These are phyloP conservation scores for Penicillium sp. DNA, from an alignment of 2,329 filamentous ascomycete species.

Conservation along the genomic window DNA sequence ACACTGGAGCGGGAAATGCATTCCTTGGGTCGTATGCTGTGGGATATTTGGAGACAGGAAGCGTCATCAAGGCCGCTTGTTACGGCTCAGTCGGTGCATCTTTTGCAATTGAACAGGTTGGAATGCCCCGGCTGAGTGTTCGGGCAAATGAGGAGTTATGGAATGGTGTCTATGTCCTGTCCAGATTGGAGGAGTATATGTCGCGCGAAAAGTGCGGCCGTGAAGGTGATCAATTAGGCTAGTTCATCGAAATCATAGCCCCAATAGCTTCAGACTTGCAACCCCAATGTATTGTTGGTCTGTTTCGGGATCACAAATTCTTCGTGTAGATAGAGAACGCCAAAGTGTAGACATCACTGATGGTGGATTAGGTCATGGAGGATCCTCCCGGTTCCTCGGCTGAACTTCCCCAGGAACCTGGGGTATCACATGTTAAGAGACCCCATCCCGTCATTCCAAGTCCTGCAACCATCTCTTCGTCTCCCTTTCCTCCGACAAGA, in stretches of 20 bases:
- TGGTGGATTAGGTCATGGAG: not conserved
- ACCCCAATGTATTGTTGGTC: not conserved
- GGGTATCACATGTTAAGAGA: slow-evolving; percentile 32
- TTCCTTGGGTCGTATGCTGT: slow-evolving; percentile 41
- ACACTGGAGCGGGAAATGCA: slow-evolving; percentile 44
- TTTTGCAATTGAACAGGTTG: slow-evolving; percentile 39
- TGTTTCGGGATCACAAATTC: not conserved
- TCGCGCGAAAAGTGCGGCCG: not conserved
- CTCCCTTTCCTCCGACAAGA: slow-evolving; percentile 1
- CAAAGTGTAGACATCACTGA: not conserved
- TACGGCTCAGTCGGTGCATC: slow-evolving; percentile 41
- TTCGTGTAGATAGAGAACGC: not conserved
- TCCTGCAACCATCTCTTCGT: slow-evolving; percentile 1
- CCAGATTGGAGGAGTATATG: slow-evolving; percentile 26
- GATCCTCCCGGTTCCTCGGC: slow-evolving; percentile 21
- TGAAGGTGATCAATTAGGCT: not conserved
- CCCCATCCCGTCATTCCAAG: slow-evolving; percentile 16
- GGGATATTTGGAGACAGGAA: slow-evolving; percentile 27
- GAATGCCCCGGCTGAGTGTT: slow-evolving; percentile 25
- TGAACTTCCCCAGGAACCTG: slow-evolving; percentile 27
- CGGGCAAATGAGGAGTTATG: slow-evolving; percentile 21
- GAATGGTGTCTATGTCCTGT: slow-evolving; percentile 21
- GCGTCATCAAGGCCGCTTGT: slow-evolving; percentile 32
- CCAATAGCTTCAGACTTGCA: not conserved
- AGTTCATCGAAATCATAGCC: not conserved